Conservation (phyloP, 768 basidiomycete species). For the Leucocoprinus birnbaumii region DNA sequence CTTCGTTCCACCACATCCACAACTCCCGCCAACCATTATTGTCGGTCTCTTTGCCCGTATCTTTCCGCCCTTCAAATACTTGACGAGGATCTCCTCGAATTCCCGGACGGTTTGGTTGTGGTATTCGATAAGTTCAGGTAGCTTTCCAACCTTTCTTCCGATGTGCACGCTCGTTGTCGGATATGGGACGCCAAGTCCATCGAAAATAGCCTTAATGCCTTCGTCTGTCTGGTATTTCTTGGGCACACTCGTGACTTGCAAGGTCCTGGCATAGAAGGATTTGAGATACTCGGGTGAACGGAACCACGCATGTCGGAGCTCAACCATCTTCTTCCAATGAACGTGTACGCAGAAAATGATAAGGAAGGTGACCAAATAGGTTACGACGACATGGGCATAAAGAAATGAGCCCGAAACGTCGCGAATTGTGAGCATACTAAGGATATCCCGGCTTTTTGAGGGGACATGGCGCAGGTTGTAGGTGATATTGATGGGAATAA, state of each 20-base stretch:
- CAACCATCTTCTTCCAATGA: conserved; percentile 79
- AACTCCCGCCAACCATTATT: conserved; percentile 71
- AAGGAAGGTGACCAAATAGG: conserved; percentile 76
- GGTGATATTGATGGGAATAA: conserved; percentile 83
- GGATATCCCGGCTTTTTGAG: conserved; percentile 48
- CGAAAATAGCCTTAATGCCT: conserved; percentile 76
- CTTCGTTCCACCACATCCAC: conserved; percentile 82
- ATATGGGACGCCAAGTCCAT: conserved; percentile 75
- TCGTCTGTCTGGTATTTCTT: conserved; percentile 83
- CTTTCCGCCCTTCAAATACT: conserved; percentile 82
- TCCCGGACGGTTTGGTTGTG: conserved; percentile 95
- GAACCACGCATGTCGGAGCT: conserved; percentile 84
- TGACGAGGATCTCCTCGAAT: conserved; percentile 85
- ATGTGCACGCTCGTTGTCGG: conserved; percentile 91
- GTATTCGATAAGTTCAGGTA: conserved; percentile 88
- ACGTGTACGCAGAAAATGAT: conserved; percentile 70
- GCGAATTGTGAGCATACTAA: conserved; percentile 84
- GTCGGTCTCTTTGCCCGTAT: conserved; percentile 81
- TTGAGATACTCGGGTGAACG: conserved; percentile 84
- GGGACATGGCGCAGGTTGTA: conserved; percentile 76
- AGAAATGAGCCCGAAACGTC: conserved; percentile 70
- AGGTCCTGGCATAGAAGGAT: conserved; percentile 91
- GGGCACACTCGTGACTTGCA: conserved; percentile 77
- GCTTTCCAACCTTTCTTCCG: conserved; percentile 80
- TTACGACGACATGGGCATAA: conserved; percentile 81